phyloP scores from a whole-genome alignment of 2,329 filamentous ascomycete species.

The Exophiala oligosperma region DNA sequence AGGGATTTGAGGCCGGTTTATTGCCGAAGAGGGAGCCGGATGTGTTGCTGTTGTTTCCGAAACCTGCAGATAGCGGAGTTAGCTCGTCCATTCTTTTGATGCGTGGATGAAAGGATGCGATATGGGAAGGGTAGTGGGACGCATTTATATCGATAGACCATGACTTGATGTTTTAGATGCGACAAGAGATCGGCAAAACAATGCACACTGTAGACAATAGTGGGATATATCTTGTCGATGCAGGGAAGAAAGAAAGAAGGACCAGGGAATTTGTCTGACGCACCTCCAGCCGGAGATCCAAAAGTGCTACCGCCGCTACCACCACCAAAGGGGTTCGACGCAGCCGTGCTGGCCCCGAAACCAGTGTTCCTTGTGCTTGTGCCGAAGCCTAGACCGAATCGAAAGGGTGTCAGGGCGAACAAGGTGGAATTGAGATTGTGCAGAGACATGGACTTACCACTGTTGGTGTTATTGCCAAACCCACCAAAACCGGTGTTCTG shows the following conservation, averaged over 20 bases:
- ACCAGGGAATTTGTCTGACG: constrained; percentile 3
- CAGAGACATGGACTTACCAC: constrained; percentile 19
- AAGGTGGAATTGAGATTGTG: neutral
- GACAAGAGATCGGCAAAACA: too few relatives aligned
- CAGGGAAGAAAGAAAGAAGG: neutral
- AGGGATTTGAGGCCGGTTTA: constrained; percentile 25
- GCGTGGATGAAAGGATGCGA: neutral
- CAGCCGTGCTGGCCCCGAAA: constrained; percentile 27
- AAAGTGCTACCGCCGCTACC: constrained; percentile 18
- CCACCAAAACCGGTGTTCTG: constrained; percentile 26
- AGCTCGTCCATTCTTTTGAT: constrained; percentile 3
- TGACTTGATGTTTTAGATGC: neutral
- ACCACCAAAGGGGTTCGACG: constrained; percentile 27
- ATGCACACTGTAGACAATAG: too few relatives aligned
- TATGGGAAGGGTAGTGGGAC: neutral
- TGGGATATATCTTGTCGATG: neutral
- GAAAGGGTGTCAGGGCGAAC: constrained; percentile 6
- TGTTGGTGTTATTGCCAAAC: constrained; percentile 28
- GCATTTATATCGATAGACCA: neutral
- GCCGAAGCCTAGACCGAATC: constrained; percentile 23
- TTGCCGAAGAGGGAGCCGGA: constrained; percentile 26
- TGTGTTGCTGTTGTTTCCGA: constrained; percentile 21
- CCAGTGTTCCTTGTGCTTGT: constrained; percentile 23
- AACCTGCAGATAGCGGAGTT: constrained; percentile 15
- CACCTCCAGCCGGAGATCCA: constrained; percentile 22